Evolutionary conservation across 768 basidiomycete species (phyloP), one percentile per base, ranked within the genome.

Genomic region (Tulasnella sp.): DNA sequence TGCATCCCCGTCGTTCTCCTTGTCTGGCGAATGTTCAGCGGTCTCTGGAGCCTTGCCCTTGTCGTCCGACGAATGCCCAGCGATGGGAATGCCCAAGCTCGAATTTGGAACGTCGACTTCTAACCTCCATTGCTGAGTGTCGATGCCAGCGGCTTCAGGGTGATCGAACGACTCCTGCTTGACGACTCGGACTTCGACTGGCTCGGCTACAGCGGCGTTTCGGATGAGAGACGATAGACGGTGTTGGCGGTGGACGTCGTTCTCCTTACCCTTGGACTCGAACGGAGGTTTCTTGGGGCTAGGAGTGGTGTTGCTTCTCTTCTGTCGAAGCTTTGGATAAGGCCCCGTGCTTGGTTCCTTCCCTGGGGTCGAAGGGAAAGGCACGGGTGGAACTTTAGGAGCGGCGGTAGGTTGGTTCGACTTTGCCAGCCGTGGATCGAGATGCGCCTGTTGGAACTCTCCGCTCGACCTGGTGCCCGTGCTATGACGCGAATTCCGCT

Each of bases 361-460:
- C 51, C 51, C 51, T 15, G 61, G 26, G 61, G 26, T 67, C 16
- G 61, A 67, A 15, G 61, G 61, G 61, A 67, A 67, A 10, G 61
- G 61, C 2, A 67, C 61, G 3, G 61, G 61, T 13, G 29, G 29
- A 15, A 35, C 61, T 67, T 67, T 67, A 4, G 61, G 61, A 29
- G 40, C 40, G 3, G 73, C 73, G 44, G 73, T 44, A 5, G 73
- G 73, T 37, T 74, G 42, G 51, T 55, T 74, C 29, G 15, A 48
- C 73, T 55, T 74, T 13, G 16, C 55, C 57, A 39, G 55, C 40
- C 48, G 6, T 18, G 32, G 61, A 29, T 61, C 61, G 51, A 35
- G 77, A 26, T 73, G 37, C 37, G 29, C 55, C 39, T 69, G 75
- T 40, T 61, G 75, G 61, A 55, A 76, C 55, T 76, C 75, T 57